These are phyloP conservation scores for Yamadazyma sp. DNA, from an alignment of 1,139 yeast species.

Conservation along the genomic window DNA sequence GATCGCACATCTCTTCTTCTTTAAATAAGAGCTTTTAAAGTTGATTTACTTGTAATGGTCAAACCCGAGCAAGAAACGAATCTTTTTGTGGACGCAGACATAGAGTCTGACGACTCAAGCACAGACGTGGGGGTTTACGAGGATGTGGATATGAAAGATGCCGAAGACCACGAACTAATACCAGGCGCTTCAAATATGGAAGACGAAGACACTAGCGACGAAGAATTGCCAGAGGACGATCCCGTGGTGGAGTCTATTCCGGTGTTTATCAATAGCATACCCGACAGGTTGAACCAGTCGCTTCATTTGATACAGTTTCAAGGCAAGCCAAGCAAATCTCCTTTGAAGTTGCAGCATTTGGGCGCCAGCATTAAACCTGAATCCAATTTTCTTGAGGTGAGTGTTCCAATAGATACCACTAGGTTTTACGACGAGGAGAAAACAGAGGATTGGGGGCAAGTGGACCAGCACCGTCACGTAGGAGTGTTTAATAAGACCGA, in stretches of 20 bases:
- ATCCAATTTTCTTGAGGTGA: conserved; percentile 60
- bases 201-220: background rate
- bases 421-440: conserved; percentile 66
- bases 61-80: conserved; percentile 3
- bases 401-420: conserved; percentile 64
- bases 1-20: conserved; percentile 4
- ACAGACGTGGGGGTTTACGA: conserved; percentile 15
- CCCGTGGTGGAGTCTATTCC: conserved; percentile 81
- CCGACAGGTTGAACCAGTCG: conserved; percentile 23
- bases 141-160: conserved; percentile 8
- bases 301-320: conserved; percentile 65
- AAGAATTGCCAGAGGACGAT: conserved; percentile 49
- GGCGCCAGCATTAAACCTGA: conserved; percentile 60
- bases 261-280: conserved; percentile 37
- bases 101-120: conserved; percentile 3
- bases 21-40: background rate
- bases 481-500: conserved; percentile 65
- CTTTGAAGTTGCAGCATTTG: conserved; percentile 34
- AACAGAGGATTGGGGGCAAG: conserved; percentile 61
- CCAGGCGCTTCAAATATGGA: too few relatives aligned
- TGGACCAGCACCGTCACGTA: conserved; percentile 59
- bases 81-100: conserved; percentile 13
- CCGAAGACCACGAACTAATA: conserved; percentile 1
- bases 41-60: background rate
- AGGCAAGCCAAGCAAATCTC: conserved; percentile 54